Conservation (phyloP, 2,329 filamentous ascomycete genomes). For the Cladorrhinum sp. region DNA sequence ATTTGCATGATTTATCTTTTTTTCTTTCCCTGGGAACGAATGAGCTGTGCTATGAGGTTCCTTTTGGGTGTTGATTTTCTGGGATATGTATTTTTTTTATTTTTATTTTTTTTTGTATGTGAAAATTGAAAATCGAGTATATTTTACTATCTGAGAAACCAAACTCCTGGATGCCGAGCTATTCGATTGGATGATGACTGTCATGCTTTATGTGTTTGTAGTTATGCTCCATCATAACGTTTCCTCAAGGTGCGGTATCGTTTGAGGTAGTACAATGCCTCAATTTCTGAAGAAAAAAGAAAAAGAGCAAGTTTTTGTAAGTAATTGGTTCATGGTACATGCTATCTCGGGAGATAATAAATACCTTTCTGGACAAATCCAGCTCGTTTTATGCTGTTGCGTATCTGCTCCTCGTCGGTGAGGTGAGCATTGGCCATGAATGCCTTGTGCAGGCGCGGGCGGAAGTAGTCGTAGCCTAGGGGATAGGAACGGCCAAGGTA, state of each 20-base stretch:
- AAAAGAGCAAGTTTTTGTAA: background rate
- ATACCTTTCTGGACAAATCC: constrained; percentile 89
- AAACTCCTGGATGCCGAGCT: background rate
- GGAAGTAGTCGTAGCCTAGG: constrained; percentile 76
- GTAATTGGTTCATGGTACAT: background rate
- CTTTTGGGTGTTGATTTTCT: background rate
- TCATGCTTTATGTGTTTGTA: background rate
- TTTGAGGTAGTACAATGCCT: constrained; percentile 92
- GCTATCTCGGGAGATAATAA: background rate
- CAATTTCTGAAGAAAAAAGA: constrained; percentile 63
- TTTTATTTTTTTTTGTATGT: background rate
- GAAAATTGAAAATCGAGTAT: background rate
- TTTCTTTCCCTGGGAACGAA: background rate
- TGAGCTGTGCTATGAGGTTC: background rate
- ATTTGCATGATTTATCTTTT: background rate
- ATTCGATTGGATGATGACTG: too few species aligned
- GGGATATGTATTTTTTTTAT: background rate
- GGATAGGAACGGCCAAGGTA: constrained; percentile 85
- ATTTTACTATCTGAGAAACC: background rate
- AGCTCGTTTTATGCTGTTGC: constrained; percentile 69
- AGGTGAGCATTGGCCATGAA: constrained; percentile 74
- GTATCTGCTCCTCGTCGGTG: constrained; percentile 71
- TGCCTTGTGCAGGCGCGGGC: constrained; percentile 75
- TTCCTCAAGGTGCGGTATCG: constrained; percentile 81
- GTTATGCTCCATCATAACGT: constrained; percentile 60